Evolutionary conservation across 768 basidiomycete species (phyloP).

Genomic region (Saitozyma sp.): DNA sequence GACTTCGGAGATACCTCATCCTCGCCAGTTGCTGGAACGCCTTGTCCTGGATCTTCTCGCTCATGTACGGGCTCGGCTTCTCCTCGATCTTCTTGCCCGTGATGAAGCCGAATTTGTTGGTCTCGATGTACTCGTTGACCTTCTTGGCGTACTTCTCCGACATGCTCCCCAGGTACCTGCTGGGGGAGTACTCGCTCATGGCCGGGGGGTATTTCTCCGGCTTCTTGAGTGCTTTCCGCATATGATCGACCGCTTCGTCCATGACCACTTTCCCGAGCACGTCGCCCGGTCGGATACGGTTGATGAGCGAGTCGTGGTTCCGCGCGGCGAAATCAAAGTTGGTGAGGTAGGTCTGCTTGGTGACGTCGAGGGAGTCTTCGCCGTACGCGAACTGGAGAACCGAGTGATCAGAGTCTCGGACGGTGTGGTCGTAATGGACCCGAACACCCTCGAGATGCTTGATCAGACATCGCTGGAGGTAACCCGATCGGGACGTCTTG

Average conservation of each 20-base stretch:
- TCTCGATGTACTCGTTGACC: slow-evolving; percentile 73
- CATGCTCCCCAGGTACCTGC: slow-evolving; percentile 77
- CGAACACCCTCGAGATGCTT: slow-evolving; percentile 97
- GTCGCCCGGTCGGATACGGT: slow-evolving; percentile 64
- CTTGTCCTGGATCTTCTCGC: slow-evolving; percentile 48
- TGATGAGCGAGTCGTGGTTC: slow-evolving; percentile 77
- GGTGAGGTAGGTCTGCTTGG: slow-evolving; percentile 90
- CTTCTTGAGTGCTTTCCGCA: slow-evolving; percentile 86
- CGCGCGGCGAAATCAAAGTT: slow-evolving; percentile 91
- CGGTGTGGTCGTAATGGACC: slow-evolving; percentile 96
- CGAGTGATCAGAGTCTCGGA: slow-evolving; percentile 89
- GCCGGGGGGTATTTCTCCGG: slow-evolving; percentile 70
- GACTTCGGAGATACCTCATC: slow-evolving; percentile 85
- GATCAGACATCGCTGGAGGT: slow-evolving; percentile 95
- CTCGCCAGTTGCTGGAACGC: slow-evolving; percentile 80
- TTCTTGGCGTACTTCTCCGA: slow-evolving; percentile 87
- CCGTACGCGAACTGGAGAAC: slow-evolving; percentile 97
- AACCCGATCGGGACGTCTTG: slow-evolving; percentile 97
- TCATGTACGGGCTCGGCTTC: slow-evolving; percentile 49
- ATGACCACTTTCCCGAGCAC: slow-evolving; percentile 62
- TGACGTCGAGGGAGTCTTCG: slow-evolving; percentile 93
- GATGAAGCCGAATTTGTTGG: slow-evolving; percentile 65
- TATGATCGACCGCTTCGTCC: slow-evolving; percentile 68
- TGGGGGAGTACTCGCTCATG: slow-evolving; percentile 74
- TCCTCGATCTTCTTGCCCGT: slow-evolving; percentile 43